phyloP scores from a whole-genome alignment of 495 filamentous ascomycete species.

The Aspergillus avenaceus region DNA sequence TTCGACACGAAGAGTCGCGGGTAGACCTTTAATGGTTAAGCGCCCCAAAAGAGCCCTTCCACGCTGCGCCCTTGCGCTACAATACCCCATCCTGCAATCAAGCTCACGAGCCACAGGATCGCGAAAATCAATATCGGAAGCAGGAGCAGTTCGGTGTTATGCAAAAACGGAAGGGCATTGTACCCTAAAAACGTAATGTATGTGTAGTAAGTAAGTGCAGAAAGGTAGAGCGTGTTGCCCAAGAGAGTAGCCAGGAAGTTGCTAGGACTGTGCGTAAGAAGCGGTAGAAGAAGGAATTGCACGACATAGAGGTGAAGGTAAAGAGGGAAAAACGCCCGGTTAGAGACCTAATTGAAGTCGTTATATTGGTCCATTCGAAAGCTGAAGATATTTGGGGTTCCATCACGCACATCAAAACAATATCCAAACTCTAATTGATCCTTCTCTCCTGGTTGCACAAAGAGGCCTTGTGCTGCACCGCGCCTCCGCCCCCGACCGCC shows the following conservation, averaged over 20 bases:
- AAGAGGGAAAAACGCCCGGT: slow-evolving; percentile 70
- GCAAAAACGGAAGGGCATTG: slow-evolving; percentile 69
- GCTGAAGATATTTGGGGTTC: no score
- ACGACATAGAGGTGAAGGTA: slow-evolving; percentile 71
- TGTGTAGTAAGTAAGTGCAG: slow-evolving; percentile 66
- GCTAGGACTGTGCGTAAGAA: slow-evolving; percentile 42
- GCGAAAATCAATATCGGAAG: slow-evolving; percentile 57
- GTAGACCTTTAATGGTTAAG: slow-evolving; percentile 21
- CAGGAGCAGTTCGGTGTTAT: slow-evolving; percentile 68
- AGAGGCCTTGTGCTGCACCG: slow-evolving; percentile 53
- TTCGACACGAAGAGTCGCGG: background rate
- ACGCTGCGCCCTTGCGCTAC: slow-evolving; percentile 41
- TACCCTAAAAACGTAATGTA: slow-evolving; percentile 74
- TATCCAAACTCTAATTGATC: slow-evolving; percentile 72
- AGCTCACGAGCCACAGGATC: slow-evolving; percentile 59
- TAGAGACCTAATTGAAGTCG: slow-evolving; percentile 49
- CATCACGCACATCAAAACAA: slow-evolving; percentile 60
- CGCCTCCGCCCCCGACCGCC: slow-evolving; percentile 45
- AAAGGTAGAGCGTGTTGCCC: slow-evolving; percentile 66
- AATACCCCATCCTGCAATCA: slow-evolving; percentile 48
- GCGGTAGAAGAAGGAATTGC: slow-evolving; percentile 67
- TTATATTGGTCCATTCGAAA: background rate
- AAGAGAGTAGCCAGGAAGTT: slow-evolving; percentile 60
- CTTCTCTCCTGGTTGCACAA: slow-evolving; percentile 49
- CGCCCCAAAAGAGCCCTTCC: slow-evolving; percentile 44